These are phyloP conservation scores for Sanchytrium tribonematis DNA, from an alignment of 371 early-diverging fungal genomes.

Conservation along the genomic window DNA sequence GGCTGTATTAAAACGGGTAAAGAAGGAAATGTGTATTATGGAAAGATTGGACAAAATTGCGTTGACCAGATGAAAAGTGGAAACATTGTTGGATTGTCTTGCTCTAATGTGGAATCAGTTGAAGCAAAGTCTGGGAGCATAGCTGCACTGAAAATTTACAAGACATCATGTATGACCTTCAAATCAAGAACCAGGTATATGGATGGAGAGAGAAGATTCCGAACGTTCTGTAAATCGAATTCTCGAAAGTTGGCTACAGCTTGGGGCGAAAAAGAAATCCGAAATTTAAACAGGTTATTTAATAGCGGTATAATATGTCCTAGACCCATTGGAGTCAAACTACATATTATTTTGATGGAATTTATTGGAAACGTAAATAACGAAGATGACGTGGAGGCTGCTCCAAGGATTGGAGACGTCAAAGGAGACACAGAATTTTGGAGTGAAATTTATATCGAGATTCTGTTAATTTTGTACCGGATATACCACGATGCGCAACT, in stretches of 20 bases:
- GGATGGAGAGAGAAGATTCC: conserved; percentile 83
- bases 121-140: conserved; percentile 35
- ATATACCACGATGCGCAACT: conserved; percentile 83
- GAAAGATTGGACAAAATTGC: no score
- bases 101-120: background rate
- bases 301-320: conserved; percentile 82
- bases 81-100: background rate
- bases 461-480: conserved; percentile 58
- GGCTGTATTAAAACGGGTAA: conserved; percentile 97
- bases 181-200: conserved; percentile 97
- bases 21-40: conserved; percentile 34
- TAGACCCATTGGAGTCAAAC: conserved; percentile 62
- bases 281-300: conserved; percentile 69
- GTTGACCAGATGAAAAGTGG: no score
- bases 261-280: conserved; percentile 99
- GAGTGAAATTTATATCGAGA: conserved; percentile 43
- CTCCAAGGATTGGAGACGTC: conserved; percentile 80
- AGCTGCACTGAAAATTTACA: conserved; percentile 94
- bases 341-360: conserved; percentile 91
- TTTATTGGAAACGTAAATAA: conserved; percentile 74
- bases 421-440: conserved; percentile 30
- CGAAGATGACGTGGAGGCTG: conserved; percentile 25
- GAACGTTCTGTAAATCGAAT: conserved; percentile 75
- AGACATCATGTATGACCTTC: conserved; percentile 92
- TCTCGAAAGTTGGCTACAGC: conserved; percentile 96